Evolutionary conservation across 176 grass and related monocot species (phyloP), one percentile per base, ranked within the genome.

Genomic region (Oryza coarctata): DNA sequence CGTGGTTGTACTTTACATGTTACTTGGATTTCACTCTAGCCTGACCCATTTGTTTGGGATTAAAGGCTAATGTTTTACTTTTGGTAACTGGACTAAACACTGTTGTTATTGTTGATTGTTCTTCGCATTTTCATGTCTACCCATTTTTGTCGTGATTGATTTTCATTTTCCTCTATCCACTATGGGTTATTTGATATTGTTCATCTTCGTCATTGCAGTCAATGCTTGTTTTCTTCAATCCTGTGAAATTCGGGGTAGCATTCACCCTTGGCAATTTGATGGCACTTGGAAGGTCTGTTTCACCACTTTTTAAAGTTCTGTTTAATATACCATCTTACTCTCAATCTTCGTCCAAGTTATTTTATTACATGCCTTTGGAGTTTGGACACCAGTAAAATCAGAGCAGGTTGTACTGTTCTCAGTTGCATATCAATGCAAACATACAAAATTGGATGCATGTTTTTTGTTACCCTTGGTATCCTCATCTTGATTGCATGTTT

Each of bases 181-280:
- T 68, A 5, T 34, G 30, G 14, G 18, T 45, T 88, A 75, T 40
- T 71, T 88, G 4, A 68, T 80, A 20, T 17, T 70, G 85, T 87
- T 57, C 20, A 33, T 65, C 18, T 23, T 12, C 43, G 5, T 63
- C 63, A 22, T 87, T 77, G 75, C 89, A 99, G 96, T 99, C 96
- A 10, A 99, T 99, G 96, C 30, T 99, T 68, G 96, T 99, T 79
- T 99, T 99, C 85, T 95, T 99, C 87, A 88, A 95, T 76, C 96
- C 96, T 75, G 86, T 99, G 80, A 99, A 99, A 84, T 99, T 99
- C 10, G 93, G 93, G 30, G 83, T 99, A 70, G 88, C 96, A 80
- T 99, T 99, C 92, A 99, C 96, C 41, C 90, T 99, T 84, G 96
- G 96, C 66, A 99, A 99, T 93, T 86, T 93, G 82, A 90, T 99